Percentiles rank a stretch among this genome's conserved stretches.
phyloP scores from a whole-genome alignment of 495 filamentous ascomycete genomes.

The Hypoxylon cercidicola region DNA sequence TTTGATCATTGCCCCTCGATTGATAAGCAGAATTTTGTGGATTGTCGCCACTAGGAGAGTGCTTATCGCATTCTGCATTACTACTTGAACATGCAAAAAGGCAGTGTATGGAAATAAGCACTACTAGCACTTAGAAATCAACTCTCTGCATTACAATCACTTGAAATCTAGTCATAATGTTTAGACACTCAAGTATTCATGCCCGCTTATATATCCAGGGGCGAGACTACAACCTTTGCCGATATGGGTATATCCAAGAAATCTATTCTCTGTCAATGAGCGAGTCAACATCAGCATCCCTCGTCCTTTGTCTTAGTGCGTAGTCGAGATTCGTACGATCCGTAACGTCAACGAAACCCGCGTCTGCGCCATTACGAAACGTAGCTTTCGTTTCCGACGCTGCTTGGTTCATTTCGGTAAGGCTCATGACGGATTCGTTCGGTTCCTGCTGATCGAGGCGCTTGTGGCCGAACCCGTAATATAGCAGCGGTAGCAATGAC shows the following conservation, averaged over 20 bases:
- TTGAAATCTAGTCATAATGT: too few species aligned
- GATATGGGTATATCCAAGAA: too few species aligned
- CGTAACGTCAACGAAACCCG: conserved; percentile 16
- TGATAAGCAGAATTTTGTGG: conserved; percentile 38
- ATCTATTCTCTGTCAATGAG: conserved; percentile 13
- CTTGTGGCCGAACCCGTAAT: conserved; percentile 12
- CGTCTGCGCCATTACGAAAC: conserved; percentile 8
- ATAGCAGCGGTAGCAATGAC: conserved; percentile 28
- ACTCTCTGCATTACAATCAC: too few species aligned
- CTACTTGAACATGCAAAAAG: too few species aligned
- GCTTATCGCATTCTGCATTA: conserved; percentile 2
- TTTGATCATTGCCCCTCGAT: conserved; percentile 39
- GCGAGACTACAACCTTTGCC: too few species aligned
- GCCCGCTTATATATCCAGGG: too few species aligned
- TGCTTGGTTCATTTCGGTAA: conserved; percentile 12
- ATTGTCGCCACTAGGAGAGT: conserved; percentile 22
- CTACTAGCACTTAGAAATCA: too few species aligned
- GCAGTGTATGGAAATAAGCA: too few species aligned
- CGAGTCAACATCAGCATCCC: conserved; percentile 18
- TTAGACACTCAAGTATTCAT: too few species aligned
- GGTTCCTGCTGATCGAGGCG: conserved; percentile 3
- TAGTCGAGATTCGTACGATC: conserved; percentile 3
- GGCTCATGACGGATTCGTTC: conserved; percentile 12
- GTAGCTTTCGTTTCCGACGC: conserved; percentile 11
- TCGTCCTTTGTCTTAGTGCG: conserved; percentile 5